These are phyloP conservation scores for Tulasnella sp. DNA, from an alignment of 768 basidiomycete genomes.

Conservation along the genomic window DNA sequence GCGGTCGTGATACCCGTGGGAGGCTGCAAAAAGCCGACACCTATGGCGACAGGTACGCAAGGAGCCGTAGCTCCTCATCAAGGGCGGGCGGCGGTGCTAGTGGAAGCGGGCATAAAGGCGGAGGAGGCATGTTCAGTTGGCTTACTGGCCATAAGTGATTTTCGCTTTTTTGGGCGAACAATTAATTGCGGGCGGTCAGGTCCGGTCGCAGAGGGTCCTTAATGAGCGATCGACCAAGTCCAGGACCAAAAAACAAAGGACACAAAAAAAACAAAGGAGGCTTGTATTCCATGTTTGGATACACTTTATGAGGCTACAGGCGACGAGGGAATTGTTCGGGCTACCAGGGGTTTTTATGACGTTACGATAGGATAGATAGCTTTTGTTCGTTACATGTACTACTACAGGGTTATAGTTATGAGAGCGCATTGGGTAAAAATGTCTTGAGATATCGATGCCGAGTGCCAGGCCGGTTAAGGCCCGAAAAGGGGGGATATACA, in stretches of 20 bases:
- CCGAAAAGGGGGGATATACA: background rate
- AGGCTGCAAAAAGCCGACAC: background rate
- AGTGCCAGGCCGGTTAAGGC: background rate
- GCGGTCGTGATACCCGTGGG: background rate
- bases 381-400: slow-evolving; percentile 13
- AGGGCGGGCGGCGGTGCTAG: background rate
- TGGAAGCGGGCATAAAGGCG: slow-evolving; percentile 2
- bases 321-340: background rate
- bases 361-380: slow-evolving; percentile 16
- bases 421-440: background rate
- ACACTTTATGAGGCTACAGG: background rate
- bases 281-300: background rate
- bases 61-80: background rate
- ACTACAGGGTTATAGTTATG: slow-evolving; percentile 11
- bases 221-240: background rate
- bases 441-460: background rate
- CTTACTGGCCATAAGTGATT: slow-evolving; percentile 10
- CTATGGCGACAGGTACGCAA: background rate
- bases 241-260: background rate
- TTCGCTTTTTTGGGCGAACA: background rate
- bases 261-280: background rate
- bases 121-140: slow-evolving; percentile 1
- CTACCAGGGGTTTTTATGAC: background rate
- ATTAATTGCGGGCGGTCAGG: background rate
- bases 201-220: background rate